phyloP scores from a whole-genome alignment of 140 eudicot genomes.

The Anethum foeniculum region DNA sequence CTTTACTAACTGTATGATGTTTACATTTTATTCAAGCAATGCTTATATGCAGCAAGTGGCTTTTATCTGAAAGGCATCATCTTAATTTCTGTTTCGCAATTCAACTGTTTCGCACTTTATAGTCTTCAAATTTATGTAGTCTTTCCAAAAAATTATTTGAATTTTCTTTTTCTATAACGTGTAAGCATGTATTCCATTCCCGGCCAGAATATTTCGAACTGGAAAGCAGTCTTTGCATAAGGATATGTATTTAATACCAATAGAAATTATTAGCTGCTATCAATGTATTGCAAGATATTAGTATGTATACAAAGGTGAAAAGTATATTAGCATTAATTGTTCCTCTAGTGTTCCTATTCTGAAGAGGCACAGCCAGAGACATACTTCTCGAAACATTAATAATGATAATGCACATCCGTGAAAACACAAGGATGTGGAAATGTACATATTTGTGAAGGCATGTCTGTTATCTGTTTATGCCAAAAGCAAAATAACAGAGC shows the following conservation, averaged over 20 bases:
- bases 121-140: neutral
- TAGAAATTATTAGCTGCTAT: neutral
- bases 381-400: neutral
- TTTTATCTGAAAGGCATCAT: neutral
- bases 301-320: neutral
- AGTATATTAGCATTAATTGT: neutral
- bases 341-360: neutral
- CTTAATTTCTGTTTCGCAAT: neutral
- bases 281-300: neutral
- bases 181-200: neutral
- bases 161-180: neutral
- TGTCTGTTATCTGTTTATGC: neutral
- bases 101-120: neutral
- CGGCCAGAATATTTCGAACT: neutral
- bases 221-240: neutral
- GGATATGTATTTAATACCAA: neutral
- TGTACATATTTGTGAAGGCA: neutral
- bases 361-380: neutral
- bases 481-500: neutral
- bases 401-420: neutral
- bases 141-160: neutral
- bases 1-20: conserved; percentile 2
- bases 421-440: neutral
- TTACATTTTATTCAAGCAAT: neutral
- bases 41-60: neutral